Conservation (phyloP, 164 flowering plant species). For the Aristolochia fimbriata region DNA sequence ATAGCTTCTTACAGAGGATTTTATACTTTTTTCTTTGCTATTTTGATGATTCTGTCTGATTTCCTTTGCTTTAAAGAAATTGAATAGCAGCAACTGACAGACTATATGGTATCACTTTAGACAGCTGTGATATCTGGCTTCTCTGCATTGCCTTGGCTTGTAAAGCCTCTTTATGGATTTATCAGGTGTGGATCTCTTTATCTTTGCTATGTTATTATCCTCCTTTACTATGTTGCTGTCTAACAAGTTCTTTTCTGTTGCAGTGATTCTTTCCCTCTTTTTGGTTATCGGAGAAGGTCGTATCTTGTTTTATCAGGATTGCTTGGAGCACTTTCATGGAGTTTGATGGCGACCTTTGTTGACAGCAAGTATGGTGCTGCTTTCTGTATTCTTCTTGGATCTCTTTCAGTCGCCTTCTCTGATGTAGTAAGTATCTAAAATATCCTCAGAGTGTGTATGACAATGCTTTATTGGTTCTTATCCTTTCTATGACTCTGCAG, state of each 20-base stretch:
- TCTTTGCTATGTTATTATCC: neutral
- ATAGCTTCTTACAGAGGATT: too few species aligned
- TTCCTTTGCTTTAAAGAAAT: neutral
- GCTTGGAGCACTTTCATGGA: slow-evolving; percentile 94
- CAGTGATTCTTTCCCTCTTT: slow-evolving; percentile 94
- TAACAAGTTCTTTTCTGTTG: slow-evolving; percentile 10
- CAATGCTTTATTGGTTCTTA: neutral
- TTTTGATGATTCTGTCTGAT: neutral
- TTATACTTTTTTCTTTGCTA: neutral
- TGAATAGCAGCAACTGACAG: neutral
- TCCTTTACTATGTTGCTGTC: slow-evolving; percentile 6
- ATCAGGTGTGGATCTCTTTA: slow-evolving; percentile 46
- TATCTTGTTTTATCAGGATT: slow-evolving; percentile 91
- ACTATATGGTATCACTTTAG: slow-evolving; percentile 36
- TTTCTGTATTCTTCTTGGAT: slow-evolving; percentile 92
- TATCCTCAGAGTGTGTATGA: neutral
- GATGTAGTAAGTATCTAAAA: slow-evolving; percentile 78
- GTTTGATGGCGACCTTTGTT: slow-evolving; percentile 82
- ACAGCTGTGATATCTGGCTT: slow-evolving; percentile 94
- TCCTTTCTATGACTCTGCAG: too few species aligned
- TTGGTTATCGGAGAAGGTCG: slow-evolving; percentile 97
- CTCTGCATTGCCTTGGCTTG: slow-evolving; percentile 94
- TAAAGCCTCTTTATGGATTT: slow-evolving; percentile 95
- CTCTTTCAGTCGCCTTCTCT: slow-evolving; percentile 97
- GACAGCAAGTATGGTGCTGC: slow-evolving; percentile 85